A percentile compares a stretch with the other conserved stretches of the same genome.
Evolutionary conservation across 1,284 basidiomycete species (phyloP).

Genomic region (Tylopilus orsonianus): DNA sequence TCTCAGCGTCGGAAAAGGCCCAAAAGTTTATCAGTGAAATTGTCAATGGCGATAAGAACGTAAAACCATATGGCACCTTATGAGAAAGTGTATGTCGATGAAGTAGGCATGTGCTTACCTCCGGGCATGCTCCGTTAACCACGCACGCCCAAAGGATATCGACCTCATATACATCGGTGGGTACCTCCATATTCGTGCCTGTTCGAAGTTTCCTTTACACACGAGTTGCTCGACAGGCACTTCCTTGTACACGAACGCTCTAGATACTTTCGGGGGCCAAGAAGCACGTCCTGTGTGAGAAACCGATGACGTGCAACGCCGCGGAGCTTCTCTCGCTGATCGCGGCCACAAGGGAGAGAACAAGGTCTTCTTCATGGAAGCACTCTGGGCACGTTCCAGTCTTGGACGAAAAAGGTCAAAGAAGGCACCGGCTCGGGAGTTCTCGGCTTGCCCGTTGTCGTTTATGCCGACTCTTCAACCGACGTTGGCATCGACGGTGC

Average conservation of each 20-base stretch:
- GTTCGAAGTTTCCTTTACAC: slow-evolving; percentile 46
- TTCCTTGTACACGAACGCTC: too few species aligned
- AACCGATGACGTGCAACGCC: slow-evolving; percentile 62
- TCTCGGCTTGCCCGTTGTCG: slow-evolving; percentile 56
- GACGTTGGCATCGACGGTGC: slow-evolving; percentile 68
- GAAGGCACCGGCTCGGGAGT: slow-evolving; percentile 39
- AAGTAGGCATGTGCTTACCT: slow-evolving; percentile 38
- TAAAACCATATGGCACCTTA: slow-evolving; percentile 77
- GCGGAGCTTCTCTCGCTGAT: slow-evolving; percentile 64
- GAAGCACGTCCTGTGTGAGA: slow-evolving; percentile 83
- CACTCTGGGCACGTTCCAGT: slow-evolving; percentile 71
- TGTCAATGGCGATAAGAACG: slow-evolving; percentile 45
- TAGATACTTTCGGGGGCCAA: slow-evolving; percentile 68
- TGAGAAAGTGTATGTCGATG: slow-evolving; percentile 68
- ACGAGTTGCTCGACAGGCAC: too few species aligned
- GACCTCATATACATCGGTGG: slow-evolving; percentile 73
- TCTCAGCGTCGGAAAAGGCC: slow-evolving; percentile 63
- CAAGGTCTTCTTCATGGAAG: slow-evolving; percentile 82
- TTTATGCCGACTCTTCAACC: slow-evolving; percentile 68
- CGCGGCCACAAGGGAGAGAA: slow-evolving; percentile 68
- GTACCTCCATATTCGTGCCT: background rate
- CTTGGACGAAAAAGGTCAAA: slow-evolving; percentile 56
- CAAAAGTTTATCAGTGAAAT: slow-evolving; percentile 62
- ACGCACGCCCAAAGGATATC: slow-evolving; percentile 55
- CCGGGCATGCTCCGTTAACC: background rate